Evolutionary conservation across 257 asterid species (phyloP).

Genomic region (Solanum bulbocastanum): DNA sequence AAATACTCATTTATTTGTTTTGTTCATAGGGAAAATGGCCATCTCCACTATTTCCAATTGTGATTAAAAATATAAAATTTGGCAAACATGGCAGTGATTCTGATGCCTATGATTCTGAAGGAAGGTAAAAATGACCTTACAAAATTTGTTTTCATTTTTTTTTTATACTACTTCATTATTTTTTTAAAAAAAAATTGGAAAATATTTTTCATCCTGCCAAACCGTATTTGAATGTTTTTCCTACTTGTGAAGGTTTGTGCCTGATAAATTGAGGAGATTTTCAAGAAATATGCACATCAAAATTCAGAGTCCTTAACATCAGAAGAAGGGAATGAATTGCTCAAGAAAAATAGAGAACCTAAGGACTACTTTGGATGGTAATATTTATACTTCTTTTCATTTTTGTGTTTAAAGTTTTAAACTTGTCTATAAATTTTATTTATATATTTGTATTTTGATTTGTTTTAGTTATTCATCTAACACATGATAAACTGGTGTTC

Average conservation of each 20-base stretch:
- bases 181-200: background rate
- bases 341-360: background rate
- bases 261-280: conserved; percentile 1
- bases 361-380: conserved; percentile 3
- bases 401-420: background rate
- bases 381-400: background rate
- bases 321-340: background rate
- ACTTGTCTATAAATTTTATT: background rate
- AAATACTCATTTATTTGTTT: background rate
- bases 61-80: conserved; percentile 51
- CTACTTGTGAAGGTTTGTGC: background rate
- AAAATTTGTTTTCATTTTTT: background rate
- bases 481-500: background rate
- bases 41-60: conserved; percentile 48
- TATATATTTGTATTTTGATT: background rate
- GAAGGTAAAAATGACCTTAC: conserved; percentile 38
- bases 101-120: conserved; percentile 66
- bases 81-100: conserved; percentile 69
- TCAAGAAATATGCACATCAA: background rate
- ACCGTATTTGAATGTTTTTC: background rate
- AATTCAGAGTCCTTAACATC: background rate
- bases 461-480: fast-evolving
- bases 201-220: background rate
- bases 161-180: no score
- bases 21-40: conserved; percentile 58